Evolutionary conservation across 2,329 filamentous ascomycete genomes (phyloP), one percentile per base, ranked within the genome.

Genomic region (Curvularia sp.): DNA sequence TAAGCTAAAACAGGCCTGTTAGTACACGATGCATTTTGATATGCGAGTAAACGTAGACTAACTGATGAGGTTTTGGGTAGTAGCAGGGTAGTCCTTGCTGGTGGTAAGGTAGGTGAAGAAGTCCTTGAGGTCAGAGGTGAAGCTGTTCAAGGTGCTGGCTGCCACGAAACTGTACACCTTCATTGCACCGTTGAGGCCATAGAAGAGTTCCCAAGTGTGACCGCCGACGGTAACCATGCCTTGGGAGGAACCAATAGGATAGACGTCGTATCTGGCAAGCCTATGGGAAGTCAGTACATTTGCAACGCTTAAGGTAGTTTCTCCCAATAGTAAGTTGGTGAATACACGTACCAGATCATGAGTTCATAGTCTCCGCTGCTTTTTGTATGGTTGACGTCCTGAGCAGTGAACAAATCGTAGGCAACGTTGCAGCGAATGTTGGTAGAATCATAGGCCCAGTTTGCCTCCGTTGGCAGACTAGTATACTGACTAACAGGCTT

Each of bases 91-190:
- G 2, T 79, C 79, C 63, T 86, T 75, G 64, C 74, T 81, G 19
- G 66, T 53, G 41, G 77, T 76, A 15, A 89, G 76, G 70, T 87
- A 88, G n/a, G 75, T 79, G 68, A 86, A 79, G 76, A 89, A 89
- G 8, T 80, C 72, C 65, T 79, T 80, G 63, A 88, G 65, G 69
- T 89, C 84, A 23, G 80, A 84, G 39, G 75, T 79, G 75, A 86
- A 89, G 70, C 62, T 79, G 19, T 76, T 79, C 30, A 82, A 75
- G 15, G 53, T 43, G 13, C 49, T 52, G 19, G 55, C 32, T 6
- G 63, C 80, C 7, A 86, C 80, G 63, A 86, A 89, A 67, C 82
- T 85, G 77, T 82, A 88, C 19, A 89, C 86, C 9, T 80, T 82
- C 71, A 81, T 87, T 49, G 72, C 70, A 38, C 84, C 84, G 65